Percentiles rank a stretch among this genome's conserved stretches.
Evolutionary conservation across 1,284 basidiomycete genomes (phyloP).

Genomic region (Papiliotrema flavescens): DNA sequence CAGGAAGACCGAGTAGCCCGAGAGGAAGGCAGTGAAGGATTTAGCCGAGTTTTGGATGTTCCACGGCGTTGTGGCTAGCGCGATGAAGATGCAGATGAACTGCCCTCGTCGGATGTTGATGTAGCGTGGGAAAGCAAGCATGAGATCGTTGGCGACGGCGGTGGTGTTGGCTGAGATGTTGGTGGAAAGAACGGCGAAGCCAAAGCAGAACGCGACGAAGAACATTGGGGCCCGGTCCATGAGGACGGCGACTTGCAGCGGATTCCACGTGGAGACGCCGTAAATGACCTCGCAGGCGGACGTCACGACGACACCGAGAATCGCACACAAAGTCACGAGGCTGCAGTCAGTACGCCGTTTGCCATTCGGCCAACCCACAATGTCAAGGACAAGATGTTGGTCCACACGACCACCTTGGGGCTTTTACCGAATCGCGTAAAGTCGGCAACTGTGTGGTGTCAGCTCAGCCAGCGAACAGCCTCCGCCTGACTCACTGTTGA

Average conservation of each 20-base stretch:
- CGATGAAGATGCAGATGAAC: constrained; percentile 24
- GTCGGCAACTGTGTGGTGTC: constrained; percentile 5
- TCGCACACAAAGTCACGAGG: constrained; percentile 21
- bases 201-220: constrained; percentile 26
- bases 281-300: constrained; percentile 17
- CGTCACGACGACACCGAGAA: constrained; percentile 33
- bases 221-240: constrained; percentile 33
- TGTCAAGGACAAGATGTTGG: constrained; percentile 9
- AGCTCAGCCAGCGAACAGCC: background rate
- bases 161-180: constrained; percentile 26
- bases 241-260: constrained; percentile 20
- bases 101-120: constrained; percentile 50
- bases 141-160: constrained; percentile 33
- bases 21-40: background rate
- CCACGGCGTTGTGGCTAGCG: constrained; percentile 47
- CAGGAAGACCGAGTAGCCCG: constrained; percentile 34
- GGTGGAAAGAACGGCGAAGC: constrained; percentile 18
- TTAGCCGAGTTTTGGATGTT: constrained; percentile 33
- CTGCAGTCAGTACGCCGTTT: constrained; percentile 16
- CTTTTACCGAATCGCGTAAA: constrained; percentile 11
- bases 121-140: constrained; percentile 31
- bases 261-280: constrained; percentile 25
- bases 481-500: constrained; percentile 5
- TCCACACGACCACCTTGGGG: constrained; percentile 8
- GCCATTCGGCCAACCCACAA: background rate